Conservation (phyloP, 352 stramenopile genomes). For the Thraustochytrium sp. region DNA sequence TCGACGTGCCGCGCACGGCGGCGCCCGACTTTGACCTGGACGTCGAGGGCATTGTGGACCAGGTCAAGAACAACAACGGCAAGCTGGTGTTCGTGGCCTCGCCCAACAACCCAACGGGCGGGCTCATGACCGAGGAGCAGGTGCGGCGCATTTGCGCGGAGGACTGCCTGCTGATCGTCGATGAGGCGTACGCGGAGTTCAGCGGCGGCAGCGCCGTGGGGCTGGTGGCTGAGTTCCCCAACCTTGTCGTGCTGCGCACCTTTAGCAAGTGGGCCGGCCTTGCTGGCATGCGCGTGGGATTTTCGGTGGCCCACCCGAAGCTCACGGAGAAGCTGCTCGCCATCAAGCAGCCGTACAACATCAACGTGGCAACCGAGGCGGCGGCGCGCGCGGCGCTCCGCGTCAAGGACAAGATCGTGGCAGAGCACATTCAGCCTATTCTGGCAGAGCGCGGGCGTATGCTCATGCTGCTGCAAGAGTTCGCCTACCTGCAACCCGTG, state of each 20-base stretch:
- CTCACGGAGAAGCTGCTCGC: constrained; percentile 40
- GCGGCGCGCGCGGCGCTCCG: constrained; percentile 30
- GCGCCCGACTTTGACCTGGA: constrained; percentile 41
- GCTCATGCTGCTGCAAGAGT: constrained; percentile 38
- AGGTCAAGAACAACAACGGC: constrained; percentile 21
- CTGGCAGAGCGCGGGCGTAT: constrained; percentile 24
- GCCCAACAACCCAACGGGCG: constrained; percentile 48
- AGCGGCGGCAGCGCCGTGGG: constrained; percentile 4
- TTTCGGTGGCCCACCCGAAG: constrained; percentile 32
- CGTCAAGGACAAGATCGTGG: constrained; percentile 33
- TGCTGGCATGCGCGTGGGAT: constrained; percentile 43
- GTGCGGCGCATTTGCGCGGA: constrained; percentile 19
- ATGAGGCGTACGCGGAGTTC: constrained; percentile 49
- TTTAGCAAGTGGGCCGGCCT: constrained; percentile 49
- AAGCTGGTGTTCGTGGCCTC: constrained; percentile 46
- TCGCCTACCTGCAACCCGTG: constrained; percentile 15
- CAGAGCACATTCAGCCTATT: constrained; percentile 37
- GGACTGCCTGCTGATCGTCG: constrained; percentile 39
- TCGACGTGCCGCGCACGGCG: constrained; percentile 31
- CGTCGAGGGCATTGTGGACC: constrained; percentile 38
- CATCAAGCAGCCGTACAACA: constrained; percentile 50
- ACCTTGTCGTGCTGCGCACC: constrained; percentile 46
- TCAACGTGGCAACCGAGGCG: constrained; percentile 40
- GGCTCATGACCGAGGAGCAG: constrained; percentile 42
- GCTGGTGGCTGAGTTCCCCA: constrained; percentile 31